Evolutionary conservation across 805 yeast genomes (phyloP), one percentile per base, ranked within the genome.

Genomic region (Wickerhamiella musiphila): DNA sequence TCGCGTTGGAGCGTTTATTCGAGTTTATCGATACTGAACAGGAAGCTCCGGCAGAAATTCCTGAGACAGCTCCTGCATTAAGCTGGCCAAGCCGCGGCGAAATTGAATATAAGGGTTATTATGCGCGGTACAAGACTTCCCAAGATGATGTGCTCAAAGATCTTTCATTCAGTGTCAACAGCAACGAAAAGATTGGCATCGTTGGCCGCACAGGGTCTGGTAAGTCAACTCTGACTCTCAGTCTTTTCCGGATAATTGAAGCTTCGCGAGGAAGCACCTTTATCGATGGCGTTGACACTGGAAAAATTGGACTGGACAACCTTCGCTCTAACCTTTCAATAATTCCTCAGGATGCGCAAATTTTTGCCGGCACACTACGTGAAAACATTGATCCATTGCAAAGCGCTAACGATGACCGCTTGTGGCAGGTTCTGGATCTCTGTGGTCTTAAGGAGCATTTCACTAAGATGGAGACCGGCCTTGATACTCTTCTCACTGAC

Each of bases 131-230:
- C 53, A 81, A 93, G 6, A 79, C 86, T n/a, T 70, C 69, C 21
- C 60, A 78, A 38, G 93, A 93, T 13, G 60, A 66, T 41, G 94
- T 82, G 24, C 77, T 84, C 44, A 78, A 79, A 47, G 67, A 72
- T 40, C 82, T 83, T 24, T 57, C 79, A 0, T 77, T 84, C 52
- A 65, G 66, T 21, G 83, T 84, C 24, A 68, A 67, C 32, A 70
- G 90, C 16, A 67, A 65, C 37, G 66, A 71, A 45, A 84, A 84
- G 49, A 70, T 84, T 45, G 95, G 95, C 48, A 74, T 84, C 48
- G 94, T 84, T 35, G 95, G 95, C 25, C 72, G 95, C 54, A 84
- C 95, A 0, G 95, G 95, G 53, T 94, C 95, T 18, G 95, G 95
- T 47, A 84, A 84, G 52, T 79, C 94, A 1, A 82, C 95, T 1